Evolutionary conservation across 805 yeast species (phyloP).

Genomic region (Candida coquimbonensis): DNA sequence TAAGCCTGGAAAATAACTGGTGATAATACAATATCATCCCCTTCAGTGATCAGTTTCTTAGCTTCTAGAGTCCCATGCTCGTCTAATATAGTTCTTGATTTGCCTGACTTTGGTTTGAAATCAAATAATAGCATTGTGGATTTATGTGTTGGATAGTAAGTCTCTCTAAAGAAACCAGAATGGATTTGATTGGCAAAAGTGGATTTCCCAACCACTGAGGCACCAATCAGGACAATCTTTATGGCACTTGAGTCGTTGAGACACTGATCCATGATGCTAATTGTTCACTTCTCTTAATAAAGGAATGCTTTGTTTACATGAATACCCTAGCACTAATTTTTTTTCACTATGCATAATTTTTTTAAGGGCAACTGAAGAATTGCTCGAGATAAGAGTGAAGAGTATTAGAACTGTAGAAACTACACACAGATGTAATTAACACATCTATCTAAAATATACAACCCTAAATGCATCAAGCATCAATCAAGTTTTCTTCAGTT

Average conservation of each 20-base stretch:
- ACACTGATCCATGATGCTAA: not conserved
- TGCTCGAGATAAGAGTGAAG: too few species aligned
- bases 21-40: slow-evolving; percentile 26
- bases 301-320: too few species aligned
- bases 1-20: slow-evolving; percentile 33
- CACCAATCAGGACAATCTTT: slow-evolving; percentile 56
- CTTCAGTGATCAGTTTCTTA: slow-evolving; percentile 26
- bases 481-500: slow-evolving; percentile 28
- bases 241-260: slow-evolving; percentile 32
- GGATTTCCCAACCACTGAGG: slow-evolving; percentile 52
- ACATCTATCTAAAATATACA: not conserved
- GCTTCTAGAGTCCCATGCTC: slow-evolving; percentile 37
- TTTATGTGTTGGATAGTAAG: slow-evolving; percentile 67
- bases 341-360: too few species aligned
- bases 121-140: slow-evolving; percentile 54
- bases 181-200: slow-evolving; percentile 45
- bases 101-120: slow-evolving; percentile 36
- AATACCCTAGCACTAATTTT: too few species aligned
- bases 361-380: too few species aligned
- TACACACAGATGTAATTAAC: too few species aligned
- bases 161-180: slow-evolving; percentile 48
- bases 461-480: slow-evolving; percentile 18
- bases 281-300: too few species aligned
- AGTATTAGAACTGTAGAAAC: too few species aligned
- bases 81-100: slow-evolving; percentile 39